Conservation (phyloP, 352 stramenopile species). For the Pythium grandisporangium region DNA sequence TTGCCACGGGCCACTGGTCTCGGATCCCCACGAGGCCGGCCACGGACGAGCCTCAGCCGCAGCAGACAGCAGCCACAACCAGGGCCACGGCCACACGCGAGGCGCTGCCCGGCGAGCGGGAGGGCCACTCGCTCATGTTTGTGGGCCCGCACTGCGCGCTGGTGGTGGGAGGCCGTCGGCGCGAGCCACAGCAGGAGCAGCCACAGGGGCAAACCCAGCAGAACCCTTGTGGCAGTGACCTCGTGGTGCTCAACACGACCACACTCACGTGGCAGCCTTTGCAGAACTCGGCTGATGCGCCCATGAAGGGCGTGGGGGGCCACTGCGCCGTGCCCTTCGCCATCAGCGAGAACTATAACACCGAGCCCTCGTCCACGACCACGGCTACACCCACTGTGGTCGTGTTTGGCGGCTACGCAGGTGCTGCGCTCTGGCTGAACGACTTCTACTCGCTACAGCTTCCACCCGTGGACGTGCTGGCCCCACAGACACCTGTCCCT, state of each 20-base stretch:
- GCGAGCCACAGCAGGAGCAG: slow-evolving; percentile 24
- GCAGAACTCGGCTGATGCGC: not conserved
- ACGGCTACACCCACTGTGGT: too few relatives aligned
- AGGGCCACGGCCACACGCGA: too few relatives aligned
- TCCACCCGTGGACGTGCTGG: slow-evolving; percentile 4
- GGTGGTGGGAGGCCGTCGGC: slow-evolving; percentile 47
- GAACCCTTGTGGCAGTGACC: too few relatives aligned
- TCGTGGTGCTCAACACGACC: slow-evolving; percentile 44
- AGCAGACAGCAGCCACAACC: too few relatives aligned
- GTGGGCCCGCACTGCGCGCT: slow-evolving; percentile 31
- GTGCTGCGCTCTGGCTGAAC: slow-evolving; percentile 45
- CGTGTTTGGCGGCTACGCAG: slow-evolving; percentile 63
- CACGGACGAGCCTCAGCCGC: too few relatives aligned
- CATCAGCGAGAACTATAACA: not conserved
- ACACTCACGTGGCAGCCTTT: not conserved
- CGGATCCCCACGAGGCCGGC: slow-evolving; percentile 21
- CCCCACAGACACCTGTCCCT: too few relatives aligned
- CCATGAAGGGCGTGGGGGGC: too few relatives aligned
- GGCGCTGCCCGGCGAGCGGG: slow-evolving; percentile 34
- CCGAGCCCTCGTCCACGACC: too few relatives aligned
- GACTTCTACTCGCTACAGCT: slow-evolving; percentile 45
- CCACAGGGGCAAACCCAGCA: too few relatives aligned
- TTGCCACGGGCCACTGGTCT: slow-evolving; percentile 40
- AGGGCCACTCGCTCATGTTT: slow-evolving; percentile 59
- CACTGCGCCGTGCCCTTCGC: slow-evolving; percentile 34